These are phyloP conservation scores for Leishmania gerbilli DNA, from an alignment of 208 protist species.

Conservation along the genomic window DNA sequence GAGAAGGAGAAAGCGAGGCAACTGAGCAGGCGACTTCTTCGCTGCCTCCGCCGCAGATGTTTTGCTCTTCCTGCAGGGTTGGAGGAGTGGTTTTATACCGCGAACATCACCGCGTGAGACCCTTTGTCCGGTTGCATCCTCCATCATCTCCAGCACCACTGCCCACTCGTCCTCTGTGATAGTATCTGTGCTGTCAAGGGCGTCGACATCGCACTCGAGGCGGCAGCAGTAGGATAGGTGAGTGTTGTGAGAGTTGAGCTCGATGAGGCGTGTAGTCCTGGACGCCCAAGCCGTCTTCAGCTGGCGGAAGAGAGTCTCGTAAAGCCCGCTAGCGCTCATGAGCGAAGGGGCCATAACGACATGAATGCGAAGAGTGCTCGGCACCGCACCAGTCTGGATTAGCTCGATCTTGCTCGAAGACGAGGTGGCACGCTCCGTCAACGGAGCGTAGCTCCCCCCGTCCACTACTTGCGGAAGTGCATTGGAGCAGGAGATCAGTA, in stretches of 20 bases:
- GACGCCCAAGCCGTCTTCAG: constrained; percentile 12
- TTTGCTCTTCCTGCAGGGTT: not conserved
- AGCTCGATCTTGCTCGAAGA: constrained; percentile 1
- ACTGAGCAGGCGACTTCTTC: constrained; percentile 1
- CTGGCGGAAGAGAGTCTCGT: constrained; percentile 22
- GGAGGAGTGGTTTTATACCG: not conserved
- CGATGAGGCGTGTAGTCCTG: constrained; percentile 26
- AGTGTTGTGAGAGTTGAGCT: constrained; percentile 32
- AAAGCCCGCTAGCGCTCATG: constrained; percentile 21
- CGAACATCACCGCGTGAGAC: constrained; percentile 26
- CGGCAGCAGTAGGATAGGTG: constrained; percentile 38
- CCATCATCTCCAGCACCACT: constrained; percentile 49
- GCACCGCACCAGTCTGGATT: constrained; percentile 17
- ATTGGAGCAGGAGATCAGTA: constrained; percentile 16
- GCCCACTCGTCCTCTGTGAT: constrained; percentile 22
- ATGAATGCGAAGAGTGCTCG: constrained; percentile 16
- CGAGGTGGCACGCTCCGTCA: not conserved
- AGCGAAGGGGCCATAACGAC: constrained; percentile 21
- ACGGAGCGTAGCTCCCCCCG: constrained; percentile 16
- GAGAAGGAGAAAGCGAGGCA: not conserved
- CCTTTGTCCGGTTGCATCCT: constrained; percentile 47
- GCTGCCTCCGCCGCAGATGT: not conserved
- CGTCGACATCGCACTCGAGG: not conserved
- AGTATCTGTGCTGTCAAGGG: not conserved
- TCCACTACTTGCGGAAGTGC: constrained; percentile 11